A percentile compares a stretch with the other conserved stretches of the same genome.
phyloP scores from a whole-genome alignment of 345 rosid species.

The Chamaenerion angustifolium region DNA sequence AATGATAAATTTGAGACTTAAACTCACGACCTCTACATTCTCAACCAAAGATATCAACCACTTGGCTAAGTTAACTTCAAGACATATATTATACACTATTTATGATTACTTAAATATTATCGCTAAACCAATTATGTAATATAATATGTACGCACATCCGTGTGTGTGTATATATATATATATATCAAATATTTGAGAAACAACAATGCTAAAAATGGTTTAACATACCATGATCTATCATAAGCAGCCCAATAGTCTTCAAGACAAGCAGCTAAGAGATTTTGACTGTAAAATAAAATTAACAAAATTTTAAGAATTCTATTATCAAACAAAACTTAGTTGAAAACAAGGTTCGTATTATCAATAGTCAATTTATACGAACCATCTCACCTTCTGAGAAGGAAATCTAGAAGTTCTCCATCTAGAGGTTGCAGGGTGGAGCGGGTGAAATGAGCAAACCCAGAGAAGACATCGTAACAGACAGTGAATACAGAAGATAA shows the following conservation, averaged over 20 bases:
- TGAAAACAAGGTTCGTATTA: neutral
- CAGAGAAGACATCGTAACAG: conserved; percentile 65
- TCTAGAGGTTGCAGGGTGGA: conserved; percentile 39
- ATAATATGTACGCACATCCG: too few species aligned
- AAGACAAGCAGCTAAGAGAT: conserved; percentile 33
- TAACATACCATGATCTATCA: conserved; percentile 38
- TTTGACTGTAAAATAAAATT: conserved; percentile 33
- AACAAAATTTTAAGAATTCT: neutral
- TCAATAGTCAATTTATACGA: neutral
- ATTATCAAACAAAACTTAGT: neutral
- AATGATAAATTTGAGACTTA: too few species aligned
- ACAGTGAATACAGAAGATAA: conserved; percentile 40
- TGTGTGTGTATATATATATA: too few species aligned
- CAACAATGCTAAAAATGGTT: neutral
- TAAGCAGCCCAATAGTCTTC: conserved; percentile 60
- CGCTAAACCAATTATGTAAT: too few species aligned
- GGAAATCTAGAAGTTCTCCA: conserved; percentile 35
- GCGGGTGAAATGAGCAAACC: conserved; percentile 52
- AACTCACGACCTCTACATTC: too few species aligned
- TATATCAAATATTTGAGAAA: neutral
- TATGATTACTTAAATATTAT: too few species aligned
- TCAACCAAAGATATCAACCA: too few species aligned
- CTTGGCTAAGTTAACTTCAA: too few species aligned
- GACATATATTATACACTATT: too few species aligned
- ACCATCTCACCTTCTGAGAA: conserved; percentile 37